Percentiles rank a stretch among this genome's conserved stretches.
Conservation (phyloP, 164 flowering plant genomes). For the Protea cynaroides region DNA sequence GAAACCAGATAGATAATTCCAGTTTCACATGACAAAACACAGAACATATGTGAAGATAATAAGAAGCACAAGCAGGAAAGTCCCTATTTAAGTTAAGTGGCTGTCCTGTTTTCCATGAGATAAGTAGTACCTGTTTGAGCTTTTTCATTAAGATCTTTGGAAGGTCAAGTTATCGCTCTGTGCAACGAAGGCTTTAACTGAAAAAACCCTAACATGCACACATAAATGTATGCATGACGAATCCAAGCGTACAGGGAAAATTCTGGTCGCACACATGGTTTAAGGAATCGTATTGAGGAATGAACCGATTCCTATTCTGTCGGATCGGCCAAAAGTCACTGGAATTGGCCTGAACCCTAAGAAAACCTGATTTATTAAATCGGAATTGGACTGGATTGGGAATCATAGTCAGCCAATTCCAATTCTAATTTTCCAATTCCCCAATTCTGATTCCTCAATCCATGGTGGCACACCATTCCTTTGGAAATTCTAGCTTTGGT, state of each 20-base stretch:
- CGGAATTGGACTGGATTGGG: too few species aligned
- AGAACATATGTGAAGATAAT: background rate
- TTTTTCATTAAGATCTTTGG: background rate
- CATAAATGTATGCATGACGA: too few species aligned
- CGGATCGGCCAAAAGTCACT: too few species aligned
- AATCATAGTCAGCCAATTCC: too few species aligned
- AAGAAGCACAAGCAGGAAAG: background rate
- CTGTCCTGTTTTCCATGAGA: background rate
- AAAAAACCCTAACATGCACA: background rate
- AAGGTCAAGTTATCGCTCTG: background rate
- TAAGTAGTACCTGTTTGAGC: background rate
- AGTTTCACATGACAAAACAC: background rate
- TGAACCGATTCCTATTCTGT: too few species aligned
- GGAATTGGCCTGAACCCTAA: too few species aligned
- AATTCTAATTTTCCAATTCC: too few species aligned
- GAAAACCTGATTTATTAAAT: too few species aligned
- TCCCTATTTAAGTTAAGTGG: background rate
- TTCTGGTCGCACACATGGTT: too few species aligned
- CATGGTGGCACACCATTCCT: background rate
- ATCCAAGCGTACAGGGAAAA: background rate
- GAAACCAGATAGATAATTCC: background rate
- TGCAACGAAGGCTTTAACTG: background rate
- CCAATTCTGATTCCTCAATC: too few species aligned
- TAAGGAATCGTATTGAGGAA: too few species aligned
- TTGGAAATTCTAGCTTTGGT: background rate